Evolutionary conservation across 1,139 yeast genomes (phyloP), one percentile per base, ranked within the genome.

Genomic region (Blastobotrys persicus): DNA sequence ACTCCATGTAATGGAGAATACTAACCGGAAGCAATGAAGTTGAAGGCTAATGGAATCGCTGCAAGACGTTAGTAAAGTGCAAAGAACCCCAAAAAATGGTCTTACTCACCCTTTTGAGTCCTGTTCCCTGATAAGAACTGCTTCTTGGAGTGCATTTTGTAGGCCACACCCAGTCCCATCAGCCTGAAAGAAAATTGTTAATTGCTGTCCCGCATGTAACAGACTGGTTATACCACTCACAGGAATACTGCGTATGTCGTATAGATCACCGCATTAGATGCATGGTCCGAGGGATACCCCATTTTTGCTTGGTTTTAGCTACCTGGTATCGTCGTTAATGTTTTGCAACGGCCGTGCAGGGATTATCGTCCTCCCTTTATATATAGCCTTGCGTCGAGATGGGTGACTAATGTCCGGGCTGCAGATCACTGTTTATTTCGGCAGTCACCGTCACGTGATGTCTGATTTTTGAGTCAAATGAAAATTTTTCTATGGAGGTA

Each of bases 1-100:
- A 26, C 41, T 17, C n/a, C 18, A 11, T 31, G 6, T 9, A 5
- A 4, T 13, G 41, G 41, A 26, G 46, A 32, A 59, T 67, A 83
- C 92, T 73, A 77, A 79, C 95, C 94, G 59, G 95, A 83, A 46
- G 96, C 96, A 53, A 88, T 80, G 64, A 88, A 88, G 65, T 88
- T 88, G 54, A 88, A 72, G 0, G 95, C 86, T 57, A 88, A 71
- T 0, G 96, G 95, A n/a, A 86, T 42, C 9, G 66, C 69, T 56
- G 43, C 12, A 4, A 33, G 13, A 19, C 31, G 42, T 46, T 46
- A 50, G 52, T 49, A 32, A 5, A 23, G 28, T n/a, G n/a, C n/a
- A n/a, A n/a, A n/a, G n/a, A n/a, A n/a, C n/a, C n/a, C n/a, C n/a
- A n/a, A n/a, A n/a, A n/a, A n/a, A n/a, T n/a, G n/a, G 16, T 41